These are phyloP conservation scores for Cyclostephanos tholiformis DNA, from an alignment of 108 stramenopile genomes.

Conservation along the genomic window DNA sequence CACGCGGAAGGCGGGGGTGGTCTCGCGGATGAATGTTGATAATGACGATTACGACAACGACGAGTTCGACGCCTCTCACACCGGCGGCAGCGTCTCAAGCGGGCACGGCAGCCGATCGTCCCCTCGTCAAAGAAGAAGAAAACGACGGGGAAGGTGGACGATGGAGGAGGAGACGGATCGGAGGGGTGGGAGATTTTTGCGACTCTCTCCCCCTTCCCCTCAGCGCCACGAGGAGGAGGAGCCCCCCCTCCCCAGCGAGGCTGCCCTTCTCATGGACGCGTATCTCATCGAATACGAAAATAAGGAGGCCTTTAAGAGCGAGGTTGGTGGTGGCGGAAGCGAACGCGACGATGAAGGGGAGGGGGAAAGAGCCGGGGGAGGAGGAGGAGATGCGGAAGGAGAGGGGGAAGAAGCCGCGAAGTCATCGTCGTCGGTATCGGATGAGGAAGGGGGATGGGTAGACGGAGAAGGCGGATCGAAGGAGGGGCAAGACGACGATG, in stretches of 20 bases:
- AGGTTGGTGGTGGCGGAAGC: constrained; percentile 3
- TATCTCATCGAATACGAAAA: background rate
- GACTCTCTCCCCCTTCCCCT: background rate
- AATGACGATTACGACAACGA: background rate
- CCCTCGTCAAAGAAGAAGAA: too few species aligned
- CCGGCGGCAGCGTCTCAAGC: too few species aligned
- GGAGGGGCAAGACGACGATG: background rate
- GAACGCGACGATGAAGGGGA: background rate
- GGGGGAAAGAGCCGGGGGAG: background rate
- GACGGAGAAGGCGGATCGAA: background rate
- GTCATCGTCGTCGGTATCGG: background rate
- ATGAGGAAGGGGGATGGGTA: background rate
- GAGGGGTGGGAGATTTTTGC: background rate
- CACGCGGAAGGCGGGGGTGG: too few species aligned
- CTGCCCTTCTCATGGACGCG: background rate
- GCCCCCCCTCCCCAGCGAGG: too few species aligned
- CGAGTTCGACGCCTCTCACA: too few species aligned
- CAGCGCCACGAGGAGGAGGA: too few species aligned
- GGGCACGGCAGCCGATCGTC: too few species aligned
- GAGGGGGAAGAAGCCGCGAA: background rate
- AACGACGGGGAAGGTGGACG: background rate
- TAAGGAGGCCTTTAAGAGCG: background rate
- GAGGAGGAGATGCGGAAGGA: background rate
- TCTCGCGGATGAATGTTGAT: too few species aligned
- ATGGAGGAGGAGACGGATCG: background rate